Base-by-base conservation (phyloP, 176 grass and related monocot species). In the Rhynchospora tenuis region DNA sequence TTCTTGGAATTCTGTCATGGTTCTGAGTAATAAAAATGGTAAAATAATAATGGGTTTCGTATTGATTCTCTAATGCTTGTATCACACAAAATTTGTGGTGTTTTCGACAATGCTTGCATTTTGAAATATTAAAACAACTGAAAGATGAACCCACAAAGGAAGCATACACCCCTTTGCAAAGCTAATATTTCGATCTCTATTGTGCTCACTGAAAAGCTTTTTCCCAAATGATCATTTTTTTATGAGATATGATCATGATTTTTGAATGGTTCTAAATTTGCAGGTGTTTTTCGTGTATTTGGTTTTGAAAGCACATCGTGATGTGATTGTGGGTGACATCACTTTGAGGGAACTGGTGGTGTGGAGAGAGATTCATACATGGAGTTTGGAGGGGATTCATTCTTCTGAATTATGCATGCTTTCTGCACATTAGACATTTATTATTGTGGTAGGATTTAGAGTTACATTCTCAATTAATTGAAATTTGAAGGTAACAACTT, bases 241-340 rank as follows among this genome's bases (percentile, higher is more conserved):
- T 9, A 26, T 24, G n/a, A 51, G 26, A 16, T 62, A 45, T 74
- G 64, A 78, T 77, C 51, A 26, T 23, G 20, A 56, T 60, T 46
- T 61, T 22, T 20, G 54, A 60, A 69, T 31, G 55, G 14, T 59
- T 81, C 65, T 9, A 10, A 71, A 71, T 47, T 68, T 88, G 80
- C 94, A 91, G 94, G 94, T 81, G 85, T 97, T 60, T 93, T 97
- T 64, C 81, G 94, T 17, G 91, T 97, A 91, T 97, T 97, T 85
- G 94, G 91, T 80, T 97, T 97, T 7, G 89, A 97, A 86, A 97
- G 71, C 83, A 84, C 91, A 47, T 82, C 60, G 29, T 82, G 20
- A 82, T 54, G 50, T 56, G 9, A 27, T 62, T 71, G 73, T 56
- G 73, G 50, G 26, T 17, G 15, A 19, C 42, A 56, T 15, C 50